Percentiles rank a stretch among this genome's conserved stretches.
phyloP scores from a whole-genome alignment of 371 early-diverging fungal species.

The Fennellomyces sp. region DNA sequence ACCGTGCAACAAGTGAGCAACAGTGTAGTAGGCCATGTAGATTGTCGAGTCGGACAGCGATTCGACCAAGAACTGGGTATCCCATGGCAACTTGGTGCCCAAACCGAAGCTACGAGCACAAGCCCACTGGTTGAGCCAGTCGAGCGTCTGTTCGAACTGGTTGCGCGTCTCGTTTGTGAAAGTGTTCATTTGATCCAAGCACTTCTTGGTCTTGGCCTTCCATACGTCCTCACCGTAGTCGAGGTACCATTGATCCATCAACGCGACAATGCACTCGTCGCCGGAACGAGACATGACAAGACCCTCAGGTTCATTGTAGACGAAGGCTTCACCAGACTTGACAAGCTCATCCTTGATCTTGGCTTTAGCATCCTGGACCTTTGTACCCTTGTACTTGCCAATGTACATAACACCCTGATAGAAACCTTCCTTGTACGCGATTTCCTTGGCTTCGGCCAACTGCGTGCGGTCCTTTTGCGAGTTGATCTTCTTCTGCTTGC shows the following conservation, averaged over 20 bases:
- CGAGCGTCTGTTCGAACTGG: conserved; percentile 88
- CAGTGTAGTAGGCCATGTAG: conserved; percentile 99
- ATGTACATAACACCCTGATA: conserved; percentile 90
- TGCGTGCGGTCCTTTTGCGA: conserved; percentile 93
- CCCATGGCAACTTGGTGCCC: conserved; percentile 98
- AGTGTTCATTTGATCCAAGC: conserved; percentile 85
- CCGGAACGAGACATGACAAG: conserved; percentile 96
- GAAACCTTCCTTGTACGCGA: conserved; percentile 98
- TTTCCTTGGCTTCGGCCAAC: conserved; percentile 93
- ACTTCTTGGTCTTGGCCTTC: conserved; percentile 83
- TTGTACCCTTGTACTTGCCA: conserved; percentile 79
- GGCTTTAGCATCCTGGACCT: conserved; percentile 94
- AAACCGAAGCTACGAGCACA: conserved; percentile 98
- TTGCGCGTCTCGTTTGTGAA: conserved; percentile 88
- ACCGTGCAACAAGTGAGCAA: conserved; percentile 95
- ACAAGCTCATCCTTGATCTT: conserved; percentile 82
- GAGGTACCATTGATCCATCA: conserved; percentile 99
- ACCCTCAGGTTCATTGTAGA: conserved; percentile 97
- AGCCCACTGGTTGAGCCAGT: conserved; percentile 99
- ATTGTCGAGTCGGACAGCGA: conserved; percentile 99
- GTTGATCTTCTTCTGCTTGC: conserved; percentile 91
- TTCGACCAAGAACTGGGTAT: conserved; percentile 96
- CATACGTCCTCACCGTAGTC: conserved; percentile 97
- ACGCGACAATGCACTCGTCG: conserved; percentile 98
- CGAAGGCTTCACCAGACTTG: conserved; percentile 74